Evolutionary conservation across 176 grass and related monocot genomes (phyloP), one percentile per base, ranked within the genome.

Genomic region (Typha latifolia): DNA sequence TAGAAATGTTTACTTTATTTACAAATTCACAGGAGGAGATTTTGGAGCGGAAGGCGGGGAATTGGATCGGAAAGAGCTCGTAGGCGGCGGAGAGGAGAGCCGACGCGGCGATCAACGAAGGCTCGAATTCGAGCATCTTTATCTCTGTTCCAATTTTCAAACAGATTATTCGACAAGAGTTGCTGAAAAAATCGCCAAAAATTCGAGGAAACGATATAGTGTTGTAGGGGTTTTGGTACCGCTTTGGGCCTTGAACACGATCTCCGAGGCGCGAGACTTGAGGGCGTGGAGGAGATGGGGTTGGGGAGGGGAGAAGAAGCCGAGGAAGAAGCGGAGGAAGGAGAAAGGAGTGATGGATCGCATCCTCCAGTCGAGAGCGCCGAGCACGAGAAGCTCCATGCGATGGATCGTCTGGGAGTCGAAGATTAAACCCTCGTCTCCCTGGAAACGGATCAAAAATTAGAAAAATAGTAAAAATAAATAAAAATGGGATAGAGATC

Each of bases 291-390:
- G 67, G 55, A 90, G 69, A 3, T 61, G 14, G 21, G 79, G 52
- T 5, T 81, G 84, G 37, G 52, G 69, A 13, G 81, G 84, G 56
- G 85, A 90, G 72, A 87, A 81, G 73, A 68, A 80, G 2, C 67
- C 55, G 26, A 90, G 81, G 78, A 87, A 99, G 83, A 87, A 99
- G 48, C 71, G 79, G 69, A 99, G 81, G 80, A 99, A 99, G 27
- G 89, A 90, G 74, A 99, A 72, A 49, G 95, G 95, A 16, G 95
- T 99, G 23, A 99, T 81, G 53, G 95, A 90, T 68, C 95, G 95
- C 74, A 74, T 67, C 62, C 95, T 80, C 95, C 95, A 99, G 55
- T 90, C 81, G 53, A 99, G 79, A 29, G 77, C 67, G 59, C 56
- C 64, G 3, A 99, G 84, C 12, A 99, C 83, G 50, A 87, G 7